Base-by-base conservation (phyloP, 129 eudicot species). In the Centaurea solstitialis region DNA sequence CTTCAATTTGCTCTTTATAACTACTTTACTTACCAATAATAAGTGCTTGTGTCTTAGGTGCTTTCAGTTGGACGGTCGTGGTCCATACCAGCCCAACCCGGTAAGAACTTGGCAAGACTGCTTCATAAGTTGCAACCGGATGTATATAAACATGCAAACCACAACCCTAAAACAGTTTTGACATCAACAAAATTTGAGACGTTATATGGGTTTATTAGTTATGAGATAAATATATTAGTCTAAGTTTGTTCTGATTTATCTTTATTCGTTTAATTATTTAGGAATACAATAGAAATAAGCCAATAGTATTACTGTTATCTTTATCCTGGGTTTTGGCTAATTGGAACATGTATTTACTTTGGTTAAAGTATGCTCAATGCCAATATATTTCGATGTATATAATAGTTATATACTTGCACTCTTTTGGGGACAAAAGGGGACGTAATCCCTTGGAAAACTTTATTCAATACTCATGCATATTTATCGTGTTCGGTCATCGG, bases 11-110 rank as follows among this genome's bases (percentile, higher is more conserved):
- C 2, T 12, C 61, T 47, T 47, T 47, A 47, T 12, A 11, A 47
- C 15, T 13, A 45, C 0, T 45, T 9, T 3, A 47, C 39, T 67
- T 77, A 68, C 75, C 30, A 33, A 33, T 50, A 53, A 69, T 4
- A 22, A 21, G 26, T 12, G 30, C 3, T 57, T 24, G 59, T 75
- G 73, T 67, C 38, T 73, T 80, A 95, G 99, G 98, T 93, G n/a
- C 97, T 95, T 74, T 95, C 99, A 23, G 93, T 95, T 67, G 97
- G 89, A 23, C 85, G 88, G 35, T 91, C 94, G 17, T 82, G 93
- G 78, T 95, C 99, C 9, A 95, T 95, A 72, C 99, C 93, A 75
- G 98, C 99, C 39, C 98, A 95, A 81, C 99, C 99, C 0, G 94
- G 91, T 76, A 91, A 90, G 84, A 87, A 89, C 69, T 76, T 92